These are phyloP conservation scores for Yarrowia sp. DNA, from an alignment of 805 yeast genomes.

Conservation along the genomic window DNA sequence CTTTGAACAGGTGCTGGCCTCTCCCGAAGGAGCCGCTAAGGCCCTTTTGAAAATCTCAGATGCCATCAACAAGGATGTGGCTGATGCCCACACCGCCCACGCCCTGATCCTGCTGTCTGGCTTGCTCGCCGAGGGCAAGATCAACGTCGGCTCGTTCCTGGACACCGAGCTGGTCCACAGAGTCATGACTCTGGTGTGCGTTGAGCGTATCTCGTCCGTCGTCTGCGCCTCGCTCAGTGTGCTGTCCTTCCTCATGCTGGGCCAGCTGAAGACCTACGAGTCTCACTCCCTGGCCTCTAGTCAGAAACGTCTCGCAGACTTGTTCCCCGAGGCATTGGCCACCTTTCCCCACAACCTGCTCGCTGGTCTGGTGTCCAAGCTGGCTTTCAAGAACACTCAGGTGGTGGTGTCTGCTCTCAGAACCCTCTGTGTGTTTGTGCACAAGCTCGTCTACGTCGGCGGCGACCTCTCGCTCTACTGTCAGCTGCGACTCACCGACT, in stretches of 20 bases:
- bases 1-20: constrained; percentile 17
- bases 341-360: constrained; percentile 11
- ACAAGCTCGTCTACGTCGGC: constrained; percentile 21
- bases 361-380: constrained; percentile 25
- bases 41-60: constrained; percentile 24
- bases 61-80: constrained; percentile 18
- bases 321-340: constrained; percentile 25
- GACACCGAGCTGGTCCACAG: constrained; percentile 22
- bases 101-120: constrained; percentile 22
- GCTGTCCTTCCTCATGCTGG: constrained; percentile 22
- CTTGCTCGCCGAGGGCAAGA: constrained; percentile 20
- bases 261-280: constrained; percentile 14
- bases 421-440: constrained; percentile 8
- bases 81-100: constrained; percentile 24
- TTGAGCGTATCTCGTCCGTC: constrained; percentile 21
- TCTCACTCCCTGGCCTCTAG: constrained; percentile 19
- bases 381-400: constrained; percentile 19
- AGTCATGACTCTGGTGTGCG: constrained; percentile 21
- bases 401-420: constrained; percentile 9
- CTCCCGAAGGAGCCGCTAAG: constrained; percentile 25
- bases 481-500: constrained; percentile 31
- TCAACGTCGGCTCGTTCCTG: constrained; percentile 23
- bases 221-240: constrained; percentile 23
- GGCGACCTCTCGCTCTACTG: constrained; percentile 30
- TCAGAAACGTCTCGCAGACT: constrained; percentile 15